phyloP scores from a whole-genome alignment of 805 yeast genomes.

The Cephaloascus fragrans region DNA sequence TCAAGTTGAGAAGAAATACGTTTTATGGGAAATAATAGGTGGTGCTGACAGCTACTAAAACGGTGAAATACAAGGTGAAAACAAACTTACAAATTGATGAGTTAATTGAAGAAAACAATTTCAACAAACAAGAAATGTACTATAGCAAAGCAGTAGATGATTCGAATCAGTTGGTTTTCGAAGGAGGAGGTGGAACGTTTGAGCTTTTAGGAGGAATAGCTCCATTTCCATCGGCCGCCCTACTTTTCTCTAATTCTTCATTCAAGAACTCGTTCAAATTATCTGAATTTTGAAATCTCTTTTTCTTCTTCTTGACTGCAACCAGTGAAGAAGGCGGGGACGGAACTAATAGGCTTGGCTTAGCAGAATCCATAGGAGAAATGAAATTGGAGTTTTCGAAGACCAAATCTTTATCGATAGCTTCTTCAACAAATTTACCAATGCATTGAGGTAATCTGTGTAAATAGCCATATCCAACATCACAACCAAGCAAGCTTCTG shows the following conservation, averaged over 20 bases:
- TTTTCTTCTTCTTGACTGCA: slow-evolving; percentile 11
- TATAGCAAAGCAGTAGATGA: no score
- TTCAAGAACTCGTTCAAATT: slow-evolving; percentile 30
- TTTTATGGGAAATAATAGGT: slow-evolving; percentile 17
- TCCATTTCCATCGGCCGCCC: slow-evolving; percentile 18
- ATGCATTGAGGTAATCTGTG: slow-evolving; percentile 74
- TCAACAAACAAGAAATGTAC: no score
- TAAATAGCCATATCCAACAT: slow-evolving; percentile 85
- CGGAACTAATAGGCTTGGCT: slow-evolving; percentile 2
- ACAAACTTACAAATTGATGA: no score
- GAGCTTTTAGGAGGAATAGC: slow-evolving; percentile 1
- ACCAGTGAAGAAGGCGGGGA: slow-evolving; percentile 2
- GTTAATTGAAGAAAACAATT: no score
- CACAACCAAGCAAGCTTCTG: slow-evolving; percentile 80
- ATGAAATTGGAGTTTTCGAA: slow-evolving; percentile 1
- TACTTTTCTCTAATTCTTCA: slow-evolving; percentile 31
- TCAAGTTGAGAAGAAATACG: slow-evolving; percentile 7
- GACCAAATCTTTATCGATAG: slow-evolving; percentile 1
- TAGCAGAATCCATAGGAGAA: not conserved
- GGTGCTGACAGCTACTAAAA: slow-evolving; percentile 13
- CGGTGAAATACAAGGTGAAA: no score
- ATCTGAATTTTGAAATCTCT: slow-evolving; percentile 15
- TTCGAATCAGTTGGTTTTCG: no score
- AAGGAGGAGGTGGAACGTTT: slow-evolving; percentile 19
- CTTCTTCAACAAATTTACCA: slow-evolving; percentile 30